Evolutionary conservation across 305 asterid species (phyloP).

Genomic region (Fraxinus sp.): DNA sequence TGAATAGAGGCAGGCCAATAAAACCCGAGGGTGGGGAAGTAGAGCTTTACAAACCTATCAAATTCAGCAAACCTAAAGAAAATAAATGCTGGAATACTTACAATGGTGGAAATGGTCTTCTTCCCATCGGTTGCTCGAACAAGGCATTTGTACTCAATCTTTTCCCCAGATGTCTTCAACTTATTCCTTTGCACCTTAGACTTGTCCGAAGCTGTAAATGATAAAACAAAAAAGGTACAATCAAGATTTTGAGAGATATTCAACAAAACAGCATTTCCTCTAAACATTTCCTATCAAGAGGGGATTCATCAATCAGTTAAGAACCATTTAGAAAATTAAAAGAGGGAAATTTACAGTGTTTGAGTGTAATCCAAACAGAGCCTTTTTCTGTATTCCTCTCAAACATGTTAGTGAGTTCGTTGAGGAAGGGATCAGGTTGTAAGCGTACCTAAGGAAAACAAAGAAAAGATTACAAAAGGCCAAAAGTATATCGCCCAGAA

Average conservation of each 20-base stretch:
- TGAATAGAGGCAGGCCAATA: background rate
- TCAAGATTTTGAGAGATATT: constrained; percentile 3
- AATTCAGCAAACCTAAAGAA: background rate
- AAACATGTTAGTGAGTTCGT: constrained; percentile 75
- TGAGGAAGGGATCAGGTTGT: constrained; percentile 84
- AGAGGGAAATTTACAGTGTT: constrained; percentile 55
- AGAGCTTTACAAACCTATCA: background rate
- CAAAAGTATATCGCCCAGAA: background rate
- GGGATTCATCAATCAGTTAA: constrained; percentile 5
- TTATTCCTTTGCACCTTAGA: constrained; percentile 70
- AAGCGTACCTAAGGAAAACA: constrained; percentile 55
- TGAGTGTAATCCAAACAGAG: constrained; percentile 87
- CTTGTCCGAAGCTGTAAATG: constrained; percentile 74
- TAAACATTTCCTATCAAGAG: background rate
- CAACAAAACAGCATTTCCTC: constrained; percentile 16
- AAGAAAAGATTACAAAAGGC: background rate
- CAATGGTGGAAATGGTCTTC: constrained; percentile 78
- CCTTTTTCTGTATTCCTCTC: constrained; percentile 82
- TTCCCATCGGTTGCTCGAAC: constrained; percentile 91
- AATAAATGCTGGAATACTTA: constrained; percentile 26
- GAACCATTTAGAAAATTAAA: background rate
- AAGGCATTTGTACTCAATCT: constrained; percentile 74
- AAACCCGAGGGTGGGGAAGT: background rate
- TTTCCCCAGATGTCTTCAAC: constrained; percentile 71
- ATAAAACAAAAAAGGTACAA: constrained; percentile 15